Evolutionary conservation across 768 basidiomycete genomes (phyloP).

Genomic region (Lepiota venenata): DNA sequence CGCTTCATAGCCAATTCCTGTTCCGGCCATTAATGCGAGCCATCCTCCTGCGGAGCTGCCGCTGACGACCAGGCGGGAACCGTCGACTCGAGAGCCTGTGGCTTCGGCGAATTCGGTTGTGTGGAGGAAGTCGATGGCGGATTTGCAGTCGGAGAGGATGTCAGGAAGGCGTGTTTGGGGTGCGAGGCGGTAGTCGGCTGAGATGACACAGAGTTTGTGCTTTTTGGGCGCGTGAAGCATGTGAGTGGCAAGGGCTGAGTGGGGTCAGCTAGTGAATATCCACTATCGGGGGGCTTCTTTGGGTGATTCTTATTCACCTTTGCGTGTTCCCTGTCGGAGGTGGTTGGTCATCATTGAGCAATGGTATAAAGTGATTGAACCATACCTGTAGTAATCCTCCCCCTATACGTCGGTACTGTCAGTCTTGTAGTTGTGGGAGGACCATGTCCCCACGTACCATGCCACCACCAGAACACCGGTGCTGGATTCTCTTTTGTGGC

Average conservation of each 20-base stretch:
- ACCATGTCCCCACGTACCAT: constrained; percentile 21
- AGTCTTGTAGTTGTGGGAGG: neutral
- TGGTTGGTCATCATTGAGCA: neutral
- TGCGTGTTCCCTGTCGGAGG: constrained; percentile 2
- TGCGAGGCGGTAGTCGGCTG: constrained; percentile 34
- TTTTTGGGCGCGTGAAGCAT: constrained; percentile 28
- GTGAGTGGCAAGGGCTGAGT: constrained; percentile 29
- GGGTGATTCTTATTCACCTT: neutral
- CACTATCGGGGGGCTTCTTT: neutral
- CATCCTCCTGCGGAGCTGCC: constrained; percentile 39
- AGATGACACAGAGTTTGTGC: constrained; percentile 29
- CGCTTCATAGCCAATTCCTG: constrained; percentile 31
- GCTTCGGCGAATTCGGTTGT: constrained; percentile 23
- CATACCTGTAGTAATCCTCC: constrained; percentile 30
- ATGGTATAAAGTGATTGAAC: neutral
- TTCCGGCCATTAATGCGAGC: constrained; percentile 31
- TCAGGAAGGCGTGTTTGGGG: constrained; percentile 33
- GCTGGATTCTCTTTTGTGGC: constrained; percentile 25
- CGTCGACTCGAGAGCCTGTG: constrained; percentile 26
- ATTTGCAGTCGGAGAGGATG: constrained; percentile 30
- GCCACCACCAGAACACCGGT: constrained; percentile 34
- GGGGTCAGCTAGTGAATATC: neutral
- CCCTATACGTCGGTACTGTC: constrained; percentile 14
- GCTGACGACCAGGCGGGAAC: constrained; percentile 27
- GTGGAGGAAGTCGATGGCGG: constrained; percentile 30